A percentile compares a stretch with the other conserved stretches of the same genome.
Evolutionary conservation across 345 rosid genomes (phyloP).

Genomic region (Kandelia obovata): DNA sequence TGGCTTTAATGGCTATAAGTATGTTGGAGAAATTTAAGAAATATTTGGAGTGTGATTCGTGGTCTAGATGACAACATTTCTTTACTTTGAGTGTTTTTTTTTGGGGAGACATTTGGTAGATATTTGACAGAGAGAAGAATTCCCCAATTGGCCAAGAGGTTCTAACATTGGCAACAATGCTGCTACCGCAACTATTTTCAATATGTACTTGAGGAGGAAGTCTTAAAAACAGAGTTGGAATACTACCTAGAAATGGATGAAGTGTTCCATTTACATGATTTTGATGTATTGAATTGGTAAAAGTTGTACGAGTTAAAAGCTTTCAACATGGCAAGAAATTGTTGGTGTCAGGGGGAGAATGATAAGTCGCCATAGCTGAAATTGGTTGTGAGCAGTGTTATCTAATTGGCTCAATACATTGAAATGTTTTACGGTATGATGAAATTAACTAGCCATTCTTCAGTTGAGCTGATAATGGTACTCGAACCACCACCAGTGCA

Average conservation of each 20-base stretch:
- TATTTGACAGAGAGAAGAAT: too few relatives aligned
- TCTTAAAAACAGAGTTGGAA: neutral
- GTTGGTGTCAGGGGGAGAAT: neutral
- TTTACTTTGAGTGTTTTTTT: too few relatives aligned
- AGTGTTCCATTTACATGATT: neutral
- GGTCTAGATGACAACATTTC: too few relatives aligned
- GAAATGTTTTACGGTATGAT: too few relatives aligned
- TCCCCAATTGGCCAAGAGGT: neutral
- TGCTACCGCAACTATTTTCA: neutral
- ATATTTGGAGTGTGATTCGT: slow-evolving; percentile 12
- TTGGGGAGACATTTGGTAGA: too few relatives aligned
- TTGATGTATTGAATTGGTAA: neutral
- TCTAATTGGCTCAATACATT: too few relatives aligned
- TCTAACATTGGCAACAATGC: neutral
- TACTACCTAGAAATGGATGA: neutral
- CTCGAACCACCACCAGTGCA: too few relatives aligned
- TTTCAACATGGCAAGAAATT: neutral
- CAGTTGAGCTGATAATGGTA: too few relatives aligned
- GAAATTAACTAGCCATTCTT: too few relatives aligned
- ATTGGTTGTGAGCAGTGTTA: too few relatives aligned
- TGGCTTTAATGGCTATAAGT: neutral
- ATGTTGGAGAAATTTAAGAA: slow-evolving; percentile 12
- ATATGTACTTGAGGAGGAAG: neutral
- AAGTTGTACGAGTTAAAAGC: neutral
- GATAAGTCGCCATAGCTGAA: too few relatives aligned